Evolutionary conservation across 1,139 yeast genomes (phyloP), one percentile per base, ranked within the genome.

Genomic region (Taphrina deformans): DNA sequence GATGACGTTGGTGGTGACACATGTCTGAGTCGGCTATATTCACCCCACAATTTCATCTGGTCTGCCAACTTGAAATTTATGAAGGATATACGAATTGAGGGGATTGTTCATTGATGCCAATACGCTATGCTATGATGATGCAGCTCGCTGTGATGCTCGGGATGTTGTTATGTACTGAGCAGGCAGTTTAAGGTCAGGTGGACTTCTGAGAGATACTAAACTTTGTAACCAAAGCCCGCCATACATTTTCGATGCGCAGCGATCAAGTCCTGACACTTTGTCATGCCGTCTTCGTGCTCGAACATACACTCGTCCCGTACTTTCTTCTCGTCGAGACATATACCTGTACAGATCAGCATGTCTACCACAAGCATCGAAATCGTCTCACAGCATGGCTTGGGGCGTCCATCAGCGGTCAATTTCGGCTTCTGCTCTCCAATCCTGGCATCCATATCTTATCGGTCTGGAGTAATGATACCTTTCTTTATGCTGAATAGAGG

Each of bases 171-270:
- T 38, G 16, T 38, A 38, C 16, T n/a, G 41, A 2, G 9, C 5
- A 10, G 14, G 9, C 35, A 10, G 14, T 31, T 10, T 31, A 10
- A 2, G 35, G 9, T 31, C 35, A 10, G 5, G 35, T 31, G 14
- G 14, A 31, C 9, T 1, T 2, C 35, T 10, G 2, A 2, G 35
- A 10, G 35, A 31, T 2, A 16, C 31, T 48, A 59, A n/a, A 59
- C 63, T 16, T 59, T 59, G 63, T 59, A 59, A 24, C 63, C 63
- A 21, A 59, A 59, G 5, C 63, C 63, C 0, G 63, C 63, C 63
- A 59, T 59, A 50, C 63, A 59, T 44, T 59, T 52, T 10, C 63
- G 48, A 16, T 59, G 63, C 50, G 55, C 55, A 27, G 55, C 50
- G 2, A 59, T 59, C 29, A 59, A 41, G 14, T 59, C 63, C 40